Conservation (phyloP, 495 filamentous ascomycete species). For the Hypoxylon perforatum region DNA sequence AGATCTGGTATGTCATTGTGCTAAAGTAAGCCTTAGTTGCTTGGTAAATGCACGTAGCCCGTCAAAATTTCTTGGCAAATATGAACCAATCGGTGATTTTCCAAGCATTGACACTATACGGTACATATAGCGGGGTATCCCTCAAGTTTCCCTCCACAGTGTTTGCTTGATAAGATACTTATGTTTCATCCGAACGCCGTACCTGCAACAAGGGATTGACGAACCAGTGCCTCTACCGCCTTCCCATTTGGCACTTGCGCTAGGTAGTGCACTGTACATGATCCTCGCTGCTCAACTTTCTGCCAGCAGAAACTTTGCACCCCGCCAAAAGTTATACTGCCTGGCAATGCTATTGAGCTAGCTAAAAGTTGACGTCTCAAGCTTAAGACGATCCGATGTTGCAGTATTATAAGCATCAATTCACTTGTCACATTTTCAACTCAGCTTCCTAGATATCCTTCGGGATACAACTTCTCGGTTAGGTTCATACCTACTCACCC, state of each 20-base stretch:
- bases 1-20: not conserved
- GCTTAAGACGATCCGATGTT: no score
- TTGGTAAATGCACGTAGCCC: not conserved
- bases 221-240: conserved; percentile 2
- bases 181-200: not conserved
- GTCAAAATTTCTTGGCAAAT: no score
- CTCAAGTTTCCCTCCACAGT: not conserved
- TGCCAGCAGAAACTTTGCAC: conserved; percentile 26
- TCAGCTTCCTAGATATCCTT: no score
- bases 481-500: no score
- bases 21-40: not conserved
- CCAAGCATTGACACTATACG: not conserved
- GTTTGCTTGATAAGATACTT: not conserved
- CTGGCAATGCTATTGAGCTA: no score
- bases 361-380: no score
- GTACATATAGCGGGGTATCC: not conserved
- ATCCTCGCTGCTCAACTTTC: conserved; percentile 13
- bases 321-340: no score
- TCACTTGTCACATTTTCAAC: no score
- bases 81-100: conserved; percentile 36
- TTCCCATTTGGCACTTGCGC: conserved; percentile 3
- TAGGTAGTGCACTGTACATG: not conserved
- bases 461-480: no score
- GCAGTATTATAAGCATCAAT: no score
- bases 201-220: no score